A percentile compares a stretch with the other conserved stretches of the same genome.
These are phyloP conservation scores for Plasmopara halstedii DNA, from an alignment of 352 stramenopile genomes.

Conservation along the genomic window DNA sequence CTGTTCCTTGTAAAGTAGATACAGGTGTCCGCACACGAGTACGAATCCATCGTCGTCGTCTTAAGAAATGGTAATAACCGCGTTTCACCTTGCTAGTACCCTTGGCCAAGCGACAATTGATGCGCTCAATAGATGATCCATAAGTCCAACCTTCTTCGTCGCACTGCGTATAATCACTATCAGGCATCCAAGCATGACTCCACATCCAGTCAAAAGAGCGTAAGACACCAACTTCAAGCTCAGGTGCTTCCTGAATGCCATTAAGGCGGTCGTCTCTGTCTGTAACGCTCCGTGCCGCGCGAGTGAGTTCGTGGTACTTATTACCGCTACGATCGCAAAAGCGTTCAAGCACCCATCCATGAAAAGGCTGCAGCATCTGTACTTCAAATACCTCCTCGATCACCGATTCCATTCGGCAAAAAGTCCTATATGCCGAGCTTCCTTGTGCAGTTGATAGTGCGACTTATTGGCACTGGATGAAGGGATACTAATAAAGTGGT, in stretches of 20 bases:
- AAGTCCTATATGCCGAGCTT: no score
- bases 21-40: conserved; percentile 59
- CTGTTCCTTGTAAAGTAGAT: background rate
- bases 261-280: conserved; percentile 52
- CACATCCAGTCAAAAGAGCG: conserved; percentile 73
- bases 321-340: conserved; percentile 78
- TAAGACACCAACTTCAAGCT: conserved; percentile 58
- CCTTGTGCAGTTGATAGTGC: no score
- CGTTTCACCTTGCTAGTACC: conserved; percentile 69
- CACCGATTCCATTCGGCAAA: conserved; percentile 46
- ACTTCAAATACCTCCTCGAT: conserved; percentile 83
- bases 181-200: conserved; percentile 68
- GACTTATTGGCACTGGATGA: no score
- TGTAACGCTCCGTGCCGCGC: conserved; percentile 29
- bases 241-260: conserved; percentile 19
- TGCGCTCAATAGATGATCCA: conserved; percentile 72
- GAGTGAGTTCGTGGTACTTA: conserved; percentile 50
- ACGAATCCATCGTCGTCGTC: conserved; percentile 69
- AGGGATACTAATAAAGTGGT: no score
- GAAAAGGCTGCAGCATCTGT: conserved; percentile 75
- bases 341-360: conserved; percentile 69
- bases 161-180: conserved; percentile 72
- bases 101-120: conserved; percentile 73
- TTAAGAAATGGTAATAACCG: conserved; percentile 75
- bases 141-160: conserved; percentile 84